Conservation (phyloP, 1,284 basidiomycete species). For the Ustilago nuda region DNA sequence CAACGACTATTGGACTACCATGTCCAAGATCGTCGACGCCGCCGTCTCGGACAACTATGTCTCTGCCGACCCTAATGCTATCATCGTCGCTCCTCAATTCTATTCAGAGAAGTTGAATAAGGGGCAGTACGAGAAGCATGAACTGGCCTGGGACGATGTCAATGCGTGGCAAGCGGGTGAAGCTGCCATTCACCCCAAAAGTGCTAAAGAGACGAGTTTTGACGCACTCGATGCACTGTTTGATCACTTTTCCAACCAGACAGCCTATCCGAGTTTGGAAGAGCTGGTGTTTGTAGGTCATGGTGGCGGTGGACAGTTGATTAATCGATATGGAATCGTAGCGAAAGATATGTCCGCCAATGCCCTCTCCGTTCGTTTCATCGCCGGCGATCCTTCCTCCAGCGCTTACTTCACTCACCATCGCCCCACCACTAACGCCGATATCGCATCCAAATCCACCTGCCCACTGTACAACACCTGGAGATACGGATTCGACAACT, state of each 20-base stretch:
- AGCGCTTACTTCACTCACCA: slow-evolving; percentile 62
- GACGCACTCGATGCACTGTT: slow-evolving; percentile 63
- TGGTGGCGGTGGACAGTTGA: slow-evolving; percentile 67
- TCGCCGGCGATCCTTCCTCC: slow-evolving; percentile 63
- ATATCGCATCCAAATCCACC: slow-evolving; percentile 37
- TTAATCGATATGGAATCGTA: slow-evolving; percentile 62
- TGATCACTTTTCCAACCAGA: slow-evolving; percentile 52
- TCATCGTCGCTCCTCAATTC: slow-evolving; percentile 65
- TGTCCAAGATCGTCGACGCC: slow-evolving; percentile 50
- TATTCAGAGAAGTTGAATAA: slow-evolving; percentile 55
- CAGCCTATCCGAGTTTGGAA: slow-evolving; percentile 53
- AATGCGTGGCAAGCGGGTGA: slow-evolving; percentile 67
- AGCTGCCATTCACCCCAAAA: slow-evolving; percentile 56
- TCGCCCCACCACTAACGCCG: slow-evolving; percentile 53
- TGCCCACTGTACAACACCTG: slow-evolving; percentile 65
- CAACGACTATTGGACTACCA: slow-evolving; percentile 57
- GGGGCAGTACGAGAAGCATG: slow-evolving; percentile 55
- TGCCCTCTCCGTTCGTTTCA: slow-evolving; percentile 52
- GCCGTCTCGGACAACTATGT: slow-evolving; percentile 43
- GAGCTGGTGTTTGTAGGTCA: slow-evolving; percentile 67
- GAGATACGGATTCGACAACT: slow-evolving; percentile 66
- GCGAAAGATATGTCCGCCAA: slow-evolving; percentile 46
- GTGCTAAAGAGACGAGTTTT: slow-evolving; percentile 54
- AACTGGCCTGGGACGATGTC: slow-evolving; percentile 62
- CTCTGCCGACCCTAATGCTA: slow-evolving; percentile 42